Evolutionary conservation across 2,329 filamentous ascomycete species (phyloP), one percentile per base, ranked within the genome.

Genomic region (Zopfia rhizophila): DNA sequence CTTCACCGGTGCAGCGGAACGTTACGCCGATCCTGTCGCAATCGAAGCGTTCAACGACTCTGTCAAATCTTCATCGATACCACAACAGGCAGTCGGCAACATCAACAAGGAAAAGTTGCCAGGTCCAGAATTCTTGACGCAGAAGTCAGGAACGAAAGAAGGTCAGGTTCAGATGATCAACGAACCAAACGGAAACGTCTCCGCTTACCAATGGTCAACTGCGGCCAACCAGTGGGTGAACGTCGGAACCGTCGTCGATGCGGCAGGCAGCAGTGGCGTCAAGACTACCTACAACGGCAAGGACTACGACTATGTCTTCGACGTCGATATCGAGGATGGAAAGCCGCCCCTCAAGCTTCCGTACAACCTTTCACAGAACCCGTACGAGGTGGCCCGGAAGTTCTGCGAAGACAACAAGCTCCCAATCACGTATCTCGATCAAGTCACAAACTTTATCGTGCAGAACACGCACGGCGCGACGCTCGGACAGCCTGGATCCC

Each of bases 251-350:
- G 92, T 99, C 0, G 94, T 97, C 8, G 91, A 96, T 60, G 85
- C 91, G 3, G 89, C 88, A 4, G 91, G 88, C 25, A 95, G 91
- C 66, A 90, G 86, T 55, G 89, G 90, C 8, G 66, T 68, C 8
- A 76, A 76, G 40, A 69, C 73, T 11, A 85, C 85, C 47, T 88
- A 93, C 66, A 79, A 89, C 1, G 93, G 93, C 22, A 84, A 96
- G 66, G 89, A 93, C 51, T 99, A 96, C 69, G 94, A 99, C 67
- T 97, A 88, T 63, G 92, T 99, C 7, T 97, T 97, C 58, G 92
- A 97, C 65, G 92, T 97, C 18, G 92, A 96, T 61, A 95, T 97
- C 52, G 90, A 96, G 68, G 93, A 97, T 63, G 93, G 91, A 39
- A 93, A 95, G 65, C 92, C 93, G 10, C 85, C 93, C 0, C 78